These are phyloP conservation scores for Nymphaea colorata DNA, from an alignment of 164 flowering plant genomes.

Conservation along the genomic window DNA sequence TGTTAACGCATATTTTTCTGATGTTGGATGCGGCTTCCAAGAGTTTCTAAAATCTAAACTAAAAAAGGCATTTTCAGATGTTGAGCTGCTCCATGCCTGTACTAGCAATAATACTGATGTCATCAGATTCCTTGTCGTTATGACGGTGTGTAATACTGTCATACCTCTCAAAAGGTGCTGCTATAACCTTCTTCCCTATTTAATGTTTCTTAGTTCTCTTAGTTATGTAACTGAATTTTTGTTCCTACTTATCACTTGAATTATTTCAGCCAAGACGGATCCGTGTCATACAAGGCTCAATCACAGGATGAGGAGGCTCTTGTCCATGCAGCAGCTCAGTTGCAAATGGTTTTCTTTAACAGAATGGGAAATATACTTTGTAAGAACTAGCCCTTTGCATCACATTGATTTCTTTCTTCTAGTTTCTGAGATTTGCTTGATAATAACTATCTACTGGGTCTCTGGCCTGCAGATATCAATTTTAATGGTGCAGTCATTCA, in stretches of 20 bases:
- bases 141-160: conserved; percentile 97
- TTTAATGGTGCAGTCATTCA: conserved; percentile 39
- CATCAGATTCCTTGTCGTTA: conserved; percentile 61
- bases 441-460: conserved; percentile 4
- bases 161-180: conserved; percentile 67
- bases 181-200: neutral
- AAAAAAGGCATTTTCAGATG: conserved; percentile 30
- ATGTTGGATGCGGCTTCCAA: too few relatives aligned
- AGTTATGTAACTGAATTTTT: neutral
- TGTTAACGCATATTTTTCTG: too few relatives aligned
- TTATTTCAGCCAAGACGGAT: conserved; percentile 56
- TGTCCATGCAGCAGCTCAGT: conserved; percentile 80
- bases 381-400: conserved; percentile 12
- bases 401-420: neutral
- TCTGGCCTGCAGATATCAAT: conserved; percentile 55
- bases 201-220: neutral
- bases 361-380: conserved; percentile 69
- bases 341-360: conserved; percentile 66
- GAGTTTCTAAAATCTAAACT: too few relatives aligned
- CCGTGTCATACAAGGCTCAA: conserved; percentile 73
- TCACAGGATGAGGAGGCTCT: conserved; percentile 99
- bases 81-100: conserved; percentile 58
- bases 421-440: neutral
- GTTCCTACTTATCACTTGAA: conserved; percentile 2
- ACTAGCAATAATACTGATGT: conserved; percentile 54